Evolutionary conservation across 345 rosid genomes (phyloP).

Genomic region (Boechera retrofracta): DNA sequence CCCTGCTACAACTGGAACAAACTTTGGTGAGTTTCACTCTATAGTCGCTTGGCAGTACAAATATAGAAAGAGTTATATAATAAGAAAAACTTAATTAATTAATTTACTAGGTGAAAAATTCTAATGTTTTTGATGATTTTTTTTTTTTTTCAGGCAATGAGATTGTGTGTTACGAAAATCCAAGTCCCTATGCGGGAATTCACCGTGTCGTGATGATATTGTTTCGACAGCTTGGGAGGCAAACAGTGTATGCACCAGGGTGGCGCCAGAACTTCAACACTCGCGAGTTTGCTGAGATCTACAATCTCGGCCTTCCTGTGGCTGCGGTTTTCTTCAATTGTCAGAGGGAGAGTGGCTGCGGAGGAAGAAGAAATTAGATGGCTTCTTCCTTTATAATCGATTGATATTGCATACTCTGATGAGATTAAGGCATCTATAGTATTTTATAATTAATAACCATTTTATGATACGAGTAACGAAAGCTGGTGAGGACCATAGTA

Average conservation of each 20-base stretch:
- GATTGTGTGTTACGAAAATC: constrained; percentile 74
- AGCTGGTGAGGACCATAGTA: constrained; percentile 9
- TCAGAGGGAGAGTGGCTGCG: constrained; percentile 82
- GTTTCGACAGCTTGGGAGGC: constrained; percentile 82
- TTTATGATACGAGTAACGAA: constrained; percentile 19
- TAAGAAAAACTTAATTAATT: not conserved
- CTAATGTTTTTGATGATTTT: not conserved
- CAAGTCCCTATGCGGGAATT: constrained; percentile 74
- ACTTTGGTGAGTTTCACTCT: constrained; percentile 42
- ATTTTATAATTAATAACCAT: constrained; percentile 29
- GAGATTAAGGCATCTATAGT: constrained; percentile 16
- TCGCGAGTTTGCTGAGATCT: constrained; percentile 82
- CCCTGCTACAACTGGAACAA: constrained; percentile 48
- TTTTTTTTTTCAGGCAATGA: constrained; percentile 65
- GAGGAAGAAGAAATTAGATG: constrained; percentile 58
- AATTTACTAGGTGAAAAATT: not conserved
- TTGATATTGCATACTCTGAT: not conserved
- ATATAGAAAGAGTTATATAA: not conserved
- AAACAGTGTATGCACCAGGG: constrained; percentile 85
- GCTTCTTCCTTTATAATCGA: not conserved
- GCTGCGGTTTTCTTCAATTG: constrained; percentile 84
- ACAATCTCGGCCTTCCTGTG: constrained; percentile 81
- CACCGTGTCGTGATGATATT: constrained; percentile 70
- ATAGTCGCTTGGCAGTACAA: not conserved
- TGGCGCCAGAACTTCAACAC: constrained; percentile 93